A percentile compares a stretch with the other conserved stretches of the same genome.
phyloP scores from a whole-genome alignment of 257 asterid genomes.

The Ligustrum vulgare region DNA sequence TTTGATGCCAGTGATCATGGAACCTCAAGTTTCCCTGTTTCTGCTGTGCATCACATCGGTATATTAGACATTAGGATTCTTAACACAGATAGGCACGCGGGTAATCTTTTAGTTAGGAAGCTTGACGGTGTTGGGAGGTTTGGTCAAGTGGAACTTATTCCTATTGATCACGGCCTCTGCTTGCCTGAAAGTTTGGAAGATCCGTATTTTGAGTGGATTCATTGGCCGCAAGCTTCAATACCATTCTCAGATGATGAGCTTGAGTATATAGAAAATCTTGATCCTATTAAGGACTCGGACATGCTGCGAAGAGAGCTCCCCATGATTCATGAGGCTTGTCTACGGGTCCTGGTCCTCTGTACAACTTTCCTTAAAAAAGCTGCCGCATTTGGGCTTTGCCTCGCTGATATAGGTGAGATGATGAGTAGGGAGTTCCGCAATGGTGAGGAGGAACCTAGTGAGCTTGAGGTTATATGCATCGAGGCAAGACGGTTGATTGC shows the following conservation, averaged over 20 bases:
- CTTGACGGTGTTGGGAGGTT: constrained; percentile 77
- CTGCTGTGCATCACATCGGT: constrained; percentile 91
- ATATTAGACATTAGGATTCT: constrained; percentile 89
- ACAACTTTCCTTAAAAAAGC: constrained; percentile 87
- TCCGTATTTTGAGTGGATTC: constrained; percentile 97
- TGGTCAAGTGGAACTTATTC: constrained; percentile 83
- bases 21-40: constrained; percentile 88
- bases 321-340: constrained; percentile 90
- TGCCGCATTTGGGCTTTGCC: constrained; percentile 74
- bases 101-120: constrained; percentile 92
- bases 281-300: constrained; percentile 66
- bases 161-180: constrained; percentile 96
- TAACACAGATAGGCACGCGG: constrained; percentile 95
- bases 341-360: constrained; percentile 74
- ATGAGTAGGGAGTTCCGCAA: constrained; percentile 86
- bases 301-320: constrained; percentile 87
- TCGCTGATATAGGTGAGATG: constrained; percentile 98
- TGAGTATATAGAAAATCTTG: constrained; percentile 69
- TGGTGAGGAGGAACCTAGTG: constrained; percentile 96
- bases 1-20: constrained; percentile 97
- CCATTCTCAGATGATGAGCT: constrained; percentile 96
- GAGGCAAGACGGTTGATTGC: constrained; percentile 72
- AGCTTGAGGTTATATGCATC: constrained; percentile 81
- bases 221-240: constrained; percentile 97
- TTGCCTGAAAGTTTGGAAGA: constrained; percentile 92